Evolutionary conservation across 2,329 filamentous ascomycete genomes (phyloP).

Genomic region (Neonectria faginata): DNA sequence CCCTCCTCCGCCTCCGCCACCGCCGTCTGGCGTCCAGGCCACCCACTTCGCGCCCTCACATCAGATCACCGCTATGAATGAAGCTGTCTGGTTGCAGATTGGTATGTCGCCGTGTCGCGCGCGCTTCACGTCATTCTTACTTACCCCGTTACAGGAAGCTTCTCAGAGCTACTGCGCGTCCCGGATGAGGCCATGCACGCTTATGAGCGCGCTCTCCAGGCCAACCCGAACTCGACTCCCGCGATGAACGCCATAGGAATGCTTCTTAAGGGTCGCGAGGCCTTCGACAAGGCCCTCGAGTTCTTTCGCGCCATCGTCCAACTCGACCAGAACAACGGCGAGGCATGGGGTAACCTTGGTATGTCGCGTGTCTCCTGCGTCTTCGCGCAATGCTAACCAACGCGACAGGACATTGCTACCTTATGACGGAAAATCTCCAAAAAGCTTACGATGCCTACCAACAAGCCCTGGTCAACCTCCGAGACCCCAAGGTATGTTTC

Average conservation of each 20-base stretch:
- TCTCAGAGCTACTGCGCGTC: slow-evolving; percentile 89
- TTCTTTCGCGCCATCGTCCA: slow-evolving; percentile 92
- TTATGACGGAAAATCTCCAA: slow-evolving; percentile 99
- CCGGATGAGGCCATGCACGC: slow-evolving; percentile 89
- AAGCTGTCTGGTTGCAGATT: slow-evolving; percentile 91
- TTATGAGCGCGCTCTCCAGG: slow-evolving; percentile 89
- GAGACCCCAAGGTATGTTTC: slow-evolving; percentile 85
- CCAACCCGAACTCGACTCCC: slow-evolving; percentile 87
- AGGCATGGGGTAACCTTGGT: slow-evolving; percentile 97
- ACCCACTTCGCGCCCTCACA: slow-evolving; percentile 75
- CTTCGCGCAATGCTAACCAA: slow-evolving; percentile 32
- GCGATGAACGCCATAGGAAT: slow-evolving; percentile 96
- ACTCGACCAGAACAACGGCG: slow-evolving; percentile 88
- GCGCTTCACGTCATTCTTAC: slow-evolving; percentile 34
- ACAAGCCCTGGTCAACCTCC: slow-evolving; percentile 90
- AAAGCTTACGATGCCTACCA: slow-evolving; percentile 98
- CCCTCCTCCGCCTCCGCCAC: slow-evolving; percentile 64
- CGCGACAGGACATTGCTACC: slow-evolving; percentile 86
- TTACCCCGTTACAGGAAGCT: slow-evolving; percentile 70
- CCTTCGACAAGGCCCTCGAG: slow-evolving; percentile 93
- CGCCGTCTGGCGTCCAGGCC: slow-evolving; percentile 60
- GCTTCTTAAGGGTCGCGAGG: slow-evolving; percentile 90
- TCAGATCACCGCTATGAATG: slow-evolving; percentile 82
- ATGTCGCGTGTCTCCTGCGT: slow-evolving; percentile 48
- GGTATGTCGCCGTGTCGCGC: slow-evolving; percentile 67